These are phyloP conservation scores for Protea cynaroides DNA, from an alignment of 164 flowering plant species.

Conservation along the genomic window DNA sequence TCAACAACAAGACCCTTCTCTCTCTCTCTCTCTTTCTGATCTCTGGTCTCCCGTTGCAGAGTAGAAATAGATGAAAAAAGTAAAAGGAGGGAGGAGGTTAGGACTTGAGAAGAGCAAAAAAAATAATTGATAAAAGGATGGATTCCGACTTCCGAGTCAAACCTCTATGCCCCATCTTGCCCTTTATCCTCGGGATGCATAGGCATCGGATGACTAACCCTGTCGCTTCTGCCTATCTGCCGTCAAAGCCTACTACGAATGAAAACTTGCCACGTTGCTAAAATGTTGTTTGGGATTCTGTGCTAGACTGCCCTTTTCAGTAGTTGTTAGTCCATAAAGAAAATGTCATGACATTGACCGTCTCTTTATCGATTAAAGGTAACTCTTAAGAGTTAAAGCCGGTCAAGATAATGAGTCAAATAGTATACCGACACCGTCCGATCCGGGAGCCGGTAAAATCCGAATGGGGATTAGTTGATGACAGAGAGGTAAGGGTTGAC, in stretches of 20 bases:
- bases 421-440: background rate
- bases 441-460: background rate
- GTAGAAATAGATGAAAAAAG: too few species aligned
- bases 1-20: background rate
- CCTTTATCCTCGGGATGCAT: background rate
- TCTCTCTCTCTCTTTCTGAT: too few species aligned
- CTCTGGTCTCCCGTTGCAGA: too few species aligned
- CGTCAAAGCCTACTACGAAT: conserved; percentile 4
- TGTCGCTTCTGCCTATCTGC: conserved; percentile 18
- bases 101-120: background rate
- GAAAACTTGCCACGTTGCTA: background rate
- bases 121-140: background rate
- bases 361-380: background rate
- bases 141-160: background rate
- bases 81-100: too few species aligned
- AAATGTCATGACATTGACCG: background rate
- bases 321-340: background rate
- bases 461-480: conserved; percentile 8
- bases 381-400: background rate
- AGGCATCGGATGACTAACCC: conserved; percentile 10
- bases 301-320: too few species aligned
- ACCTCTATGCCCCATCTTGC: background rate
- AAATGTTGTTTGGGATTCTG: background rate
- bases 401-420: background rate
- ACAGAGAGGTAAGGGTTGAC: conserved; percentile 10